phyloP scores from a whole-genome alignment of 305 asterid genomes.

The Solanum hybrid region DNA sequence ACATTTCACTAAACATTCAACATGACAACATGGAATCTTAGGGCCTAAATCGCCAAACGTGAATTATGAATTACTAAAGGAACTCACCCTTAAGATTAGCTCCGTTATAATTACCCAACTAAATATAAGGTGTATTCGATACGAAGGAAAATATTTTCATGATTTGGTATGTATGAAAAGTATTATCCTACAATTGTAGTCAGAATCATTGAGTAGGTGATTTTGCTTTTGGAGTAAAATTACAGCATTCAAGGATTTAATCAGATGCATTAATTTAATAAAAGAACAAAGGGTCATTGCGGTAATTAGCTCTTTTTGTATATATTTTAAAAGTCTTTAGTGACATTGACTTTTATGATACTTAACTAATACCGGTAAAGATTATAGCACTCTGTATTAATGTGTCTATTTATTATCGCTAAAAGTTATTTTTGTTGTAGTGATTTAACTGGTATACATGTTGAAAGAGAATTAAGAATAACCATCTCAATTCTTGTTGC shows the following conservation, averaged over 20 bases:
- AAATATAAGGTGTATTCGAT: too few relatives aligned
- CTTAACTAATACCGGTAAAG: too few relatives aligned
- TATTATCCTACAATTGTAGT: background rate
- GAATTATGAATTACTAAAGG: background rate
- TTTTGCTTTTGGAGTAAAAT: background rate
- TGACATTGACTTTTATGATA: too few relatives aligned
- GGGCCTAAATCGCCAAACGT: background rate
- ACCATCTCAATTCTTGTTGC: background rate
- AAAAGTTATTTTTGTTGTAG: too few relatives aligned
- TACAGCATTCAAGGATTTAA: background rate
- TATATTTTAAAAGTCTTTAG: too few relatives aligned
- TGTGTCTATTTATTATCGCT: too few relatives aligned
- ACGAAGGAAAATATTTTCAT: background rate
- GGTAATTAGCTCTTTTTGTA: too few relatives aligned
- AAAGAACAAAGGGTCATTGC: background rate
- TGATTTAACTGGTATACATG: too few relatives aligned
- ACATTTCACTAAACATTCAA: background rate
- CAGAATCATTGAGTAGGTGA: background rate
- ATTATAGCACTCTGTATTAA: too few relatives aligned
- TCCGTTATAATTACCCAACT: too few relatives aligned
- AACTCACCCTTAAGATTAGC: background rate
- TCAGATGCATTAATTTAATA: background rate
- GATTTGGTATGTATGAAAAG: background rate
- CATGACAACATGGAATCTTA: background rate
- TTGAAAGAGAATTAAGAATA: background rate